Evolutionary conservation across 148 eudicot species (phyloP), one percentile per base, ranked within the genome.

Genomic region (Rhododendron mucronatum): DNA sequence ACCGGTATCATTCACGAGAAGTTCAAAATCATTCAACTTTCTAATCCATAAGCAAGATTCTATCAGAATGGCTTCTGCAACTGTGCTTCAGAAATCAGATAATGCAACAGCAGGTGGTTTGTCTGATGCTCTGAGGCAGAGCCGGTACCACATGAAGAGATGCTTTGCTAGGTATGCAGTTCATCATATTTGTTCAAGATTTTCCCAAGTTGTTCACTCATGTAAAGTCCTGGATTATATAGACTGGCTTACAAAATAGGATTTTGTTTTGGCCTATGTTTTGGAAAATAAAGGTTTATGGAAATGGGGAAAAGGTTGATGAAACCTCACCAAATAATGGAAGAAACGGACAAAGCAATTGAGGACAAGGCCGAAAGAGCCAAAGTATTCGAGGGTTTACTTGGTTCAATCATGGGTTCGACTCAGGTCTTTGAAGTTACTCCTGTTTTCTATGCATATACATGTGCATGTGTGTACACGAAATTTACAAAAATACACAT

Each of bases 351-450:
- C 86, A 89, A 89, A 82, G 83, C 91, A 57, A 93, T 95, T 5
- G 93, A 93, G 80, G 98, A 97, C 80, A 95, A 90, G 85, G 78
- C 75, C 63, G 96, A 97, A 89, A 90, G 95, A 85, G 84, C 90
- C 67, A 92, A 93, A 86, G 91, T 97, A 53, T 89, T 95, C 74
- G 96, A 93, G 85, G 98, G 98, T 85, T 86, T 95, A 45, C 90
- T 97, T 74, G 98, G 99, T 81, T 91, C 92, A 84, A 90, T 94
- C 83, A 80, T 97, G 90, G 89, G 92, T 86, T 92, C 95, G 10
- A 94, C 98, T 44, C 98, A 97, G 98, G 98, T 95, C 39, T 39
- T 28, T 85, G 14, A 55, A 41, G 11, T 47, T 48, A 9, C 48
- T 35, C 44, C 7, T 6, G 4, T n/a, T 15, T 78, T 45, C 12